A percentile compares a stretch with the other conserved stretches of the same genome.
phyloP scores from a whole-genome alignment of 1,139 yeast species.

The Yamadazyma epiphylla region DNA sequence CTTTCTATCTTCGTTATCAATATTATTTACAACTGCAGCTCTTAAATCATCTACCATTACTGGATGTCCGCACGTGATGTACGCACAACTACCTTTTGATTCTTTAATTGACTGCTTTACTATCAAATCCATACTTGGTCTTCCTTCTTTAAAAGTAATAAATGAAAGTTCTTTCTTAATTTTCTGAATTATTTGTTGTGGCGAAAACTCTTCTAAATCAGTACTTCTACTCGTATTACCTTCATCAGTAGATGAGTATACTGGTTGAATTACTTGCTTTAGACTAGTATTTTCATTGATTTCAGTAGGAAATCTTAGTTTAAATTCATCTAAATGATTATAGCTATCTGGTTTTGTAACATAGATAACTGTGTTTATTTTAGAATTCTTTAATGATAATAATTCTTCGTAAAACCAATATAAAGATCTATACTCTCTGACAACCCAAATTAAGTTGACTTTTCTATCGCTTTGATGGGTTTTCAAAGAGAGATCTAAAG shows the following conservation, averaged over 20 bases:
- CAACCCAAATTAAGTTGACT: conserved; percentile 49
- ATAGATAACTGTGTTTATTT: conserved; percentile 34
- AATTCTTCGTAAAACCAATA: conserved; percentile 53
- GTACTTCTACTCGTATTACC: too few relatives aligned
- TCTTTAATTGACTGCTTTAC: conserved; percentile 32
- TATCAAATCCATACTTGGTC: conserved; percentile 39
- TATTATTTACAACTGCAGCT: conserved; percentile 24
- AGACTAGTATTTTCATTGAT: conserved; percentile 6
- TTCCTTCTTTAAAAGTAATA: conserved; percentile 41
- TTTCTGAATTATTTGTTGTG: conserved; percentile 7
- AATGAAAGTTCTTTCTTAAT: conserved; percentile 19
- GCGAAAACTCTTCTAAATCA: not conserved
- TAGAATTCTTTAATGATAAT: conserved; percentile 23
- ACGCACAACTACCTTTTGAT: conserved; percentile 38
- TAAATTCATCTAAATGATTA: conserved; percentile 18
- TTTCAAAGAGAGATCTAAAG: conserved; percentile 18
- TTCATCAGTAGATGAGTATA: conserved; percentile 4
- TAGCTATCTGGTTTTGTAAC: conserved; percentile 36
- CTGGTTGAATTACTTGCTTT: not conserved
- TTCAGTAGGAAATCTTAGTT: conserved; percentile 9
- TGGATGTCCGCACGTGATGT: conserved; percentile 49
- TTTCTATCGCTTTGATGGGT: conserved; percentile 15
- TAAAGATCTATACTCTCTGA: conserved; percentile 41
- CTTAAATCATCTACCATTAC: conserved; percentile 48
- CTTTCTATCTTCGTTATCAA: conserved; percentile 23